Conservation (phyloP, 1,139 yeast species). For the Debaryomyces sp. region DNA sequence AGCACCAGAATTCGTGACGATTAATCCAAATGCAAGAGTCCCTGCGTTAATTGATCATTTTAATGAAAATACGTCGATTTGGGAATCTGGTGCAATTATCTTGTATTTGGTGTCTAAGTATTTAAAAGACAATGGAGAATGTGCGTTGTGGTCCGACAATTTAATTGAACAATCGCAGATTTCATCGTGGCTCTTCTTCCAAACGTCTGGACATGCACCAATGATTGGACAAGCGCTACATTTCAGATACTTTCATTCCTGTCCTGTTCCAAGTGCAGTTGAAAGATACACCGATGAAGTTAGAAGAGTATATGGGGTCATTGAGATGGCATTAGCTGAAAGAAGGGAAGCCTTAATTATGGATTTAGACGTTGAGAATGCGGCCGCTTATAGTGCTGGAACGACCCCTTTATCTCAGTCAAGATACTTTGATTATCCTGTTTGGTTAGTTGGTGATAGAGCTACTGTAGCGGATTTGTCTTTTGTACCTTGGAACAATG, state of each 20-base stretch:
- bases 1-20: slow-evolving; percentile 87
- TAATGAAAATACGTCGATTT: slow-evolving; percentile 74
- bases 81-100: slow-evolving; percentile 95
- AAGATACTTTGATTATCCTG: slow-evolving; percentile 88
- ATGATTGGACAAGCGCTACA: slow-evolving; percentile 98
- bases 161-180: slow-evolving; percentile 84
- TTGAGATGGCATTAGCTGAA: slow-evolving; percentile 94
- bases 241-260: slow-evolving; percentile 87
- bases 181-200: slow-evolving; percentile 89
- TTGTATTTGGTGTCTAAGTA: slow-evolving; percentile 72
- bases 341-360: slow-evolving; percentile 86
- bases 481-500: slow-evolving; percentile 97
- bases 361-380: slow-evolving; percentile 88
- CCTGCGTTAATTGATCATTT: slow-evolving; percentile 92
- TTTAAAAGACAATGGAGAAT: slow-evolving; percentile 69
- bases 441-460: slow-evolving; percentile 92
- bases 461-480: slow-evolving; percentile 90
- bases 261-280: slow-evolving; percentile 84
- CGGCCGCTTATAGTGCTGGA: slow-evolving; percentile 87
- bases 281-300: slow-evolving; percentile 94
- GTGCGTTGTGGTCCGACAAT: slow-evolving; percentile 81
- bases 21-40: slow-evolving; percentile 93
- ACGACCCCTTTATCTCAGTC: slow-evolving; percentile 86
- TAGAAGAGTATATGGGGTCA: slow-evolving; percentile 88
- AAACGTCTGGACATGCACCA: slow-evolving; percentile 96